phyloP scores from a whole-genome alignment of 2,329 filamentous ascomycete genomes.

The Colletotrichum spinosum region DNA sequence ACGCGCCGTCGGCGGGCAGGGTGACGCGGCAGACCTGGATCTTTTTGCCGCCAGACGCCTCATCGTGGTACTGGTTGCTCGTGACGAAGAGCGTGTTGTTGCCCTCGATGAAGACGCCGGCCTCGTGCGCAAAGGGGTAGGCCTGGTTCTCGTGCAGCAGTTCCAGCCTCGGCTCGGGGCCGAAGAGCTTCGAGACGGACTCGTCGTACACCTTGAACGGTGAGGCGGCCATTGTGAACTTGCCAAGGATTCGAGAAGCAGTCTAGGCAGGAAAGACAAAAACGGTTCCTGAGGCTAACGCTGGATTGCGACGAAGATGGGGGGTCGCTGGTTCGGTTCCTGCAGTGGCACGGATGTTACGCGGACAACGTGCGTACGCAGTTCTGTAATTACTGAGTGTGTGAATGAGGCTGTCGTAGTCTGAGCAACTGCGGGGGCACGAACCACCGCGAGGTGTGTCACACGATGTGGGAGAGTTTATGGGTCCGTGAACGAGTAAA shows the following conservation, averaged over 20 bases:
- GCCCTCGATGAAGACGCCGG: slow-evolving; percentile 49
- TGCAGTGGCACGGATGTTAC: no score
- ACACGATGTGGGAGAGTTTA: slow-evolving; percentile 5
- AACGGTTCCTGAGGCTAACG: no score
- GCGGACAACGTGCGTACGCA: not conserved
- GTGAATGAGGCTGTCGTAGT: not conserved
- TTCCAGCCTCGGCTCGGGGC: slow-evolving; percentile 48
- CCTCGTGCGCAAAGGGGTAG: slow-evolving; percentile 63
- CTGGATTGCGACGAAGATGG: no score
- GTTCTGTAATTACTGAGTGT: not conserved
- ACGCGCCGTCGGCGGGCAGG: slow-evolving; percentile 34
- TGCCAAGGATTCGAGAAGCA: slow-evolving; percentile 14
- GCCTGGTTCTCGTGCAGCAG: slow-evolving; percentile 50
- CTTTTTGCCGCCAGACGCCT: slow-evolving; percentile 37
- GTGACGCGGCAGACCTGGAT: slow-evolving; percentile 46
- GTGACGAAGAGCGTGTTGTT: slow-evolving; percentile 47
- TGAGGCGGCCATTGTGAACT: slow-evolving; percentile 14
- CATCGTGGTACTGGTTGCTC: slow-evolving; percentile 46
- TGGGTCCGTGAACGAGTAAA: slow-evolving; percentile 11
- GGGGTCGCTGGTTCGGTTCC: no score
- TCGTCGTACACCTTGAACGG: slow-evolving; percentile 30
- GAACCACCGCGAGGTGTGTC: slow-evolving; percentile 6
- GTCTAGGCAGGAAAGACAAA: not conserved
- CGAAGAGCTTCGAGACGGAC: slow-evolving; percentile 44
- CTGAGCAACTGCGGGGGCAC: slow-evolving; percentile 16